Base-by-base conservation (phyloP, 208 protist species). In the Wallacemonas rigidus region DNA sequence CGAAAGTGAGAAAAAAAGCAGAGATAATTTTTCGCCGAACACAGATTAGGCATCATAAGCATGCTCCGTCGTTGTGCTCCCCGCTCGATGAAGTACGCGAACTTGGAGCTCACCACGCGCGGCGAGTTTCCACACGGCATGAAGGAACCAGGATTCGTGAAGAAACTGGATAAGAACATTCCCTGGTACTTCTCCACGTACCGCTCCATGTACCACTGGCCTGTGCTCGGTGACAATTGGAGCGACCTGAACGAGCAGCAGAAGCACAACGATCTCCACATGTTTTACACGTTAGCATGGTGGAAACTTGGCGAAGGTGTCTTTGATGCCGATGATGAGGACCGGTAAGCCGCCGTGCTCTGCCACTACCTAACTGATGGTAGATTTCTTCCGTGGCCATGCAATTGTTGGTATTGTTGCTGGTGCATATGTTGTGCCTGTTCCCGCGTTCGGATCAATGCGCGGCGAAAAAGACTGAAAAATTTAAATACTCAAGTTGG, bases 151-250 rank as follows among this genome's bases (percentile, higher is more conserved):
- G 89, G 82, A 1, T 96, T 94, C 62, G 85, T 96, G 14, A 94
- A 91, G 58, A 96, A 96, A 61, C 71, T 96, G 8, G 91, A 96
- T 61, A 86, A 93, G 69, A 96, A 96, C 77, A 92, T 96, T 43
- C 91, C 91, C n/a, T 96, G 91, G 91, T 96, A 91, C 72, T 96
- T 96, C 74, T 93, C 91, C 2, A 92, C 89, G 2, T 96, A 96
- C 64, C 85, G 91, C 40, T 93, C 91, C 9, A 96, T 96, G 89
- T 93, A 96, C 62, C 89, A 94, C 72, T 96, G 91, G 91, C 91
- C 91, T 38, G 79, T 88, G 36, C 78, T 82, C n/a, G 91, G 91
- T 9, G 91, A 96, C 67, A 90, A 91, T 51, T 96, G 89, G 88
- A 94, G 89, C 61, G 91, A 96, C 71, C 62, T 96, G 11, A 93